Evolutionary conservation across 164 flowering plant genomes (phyloP).

Genomic region (Macadamia tetraphylla): DNA sequence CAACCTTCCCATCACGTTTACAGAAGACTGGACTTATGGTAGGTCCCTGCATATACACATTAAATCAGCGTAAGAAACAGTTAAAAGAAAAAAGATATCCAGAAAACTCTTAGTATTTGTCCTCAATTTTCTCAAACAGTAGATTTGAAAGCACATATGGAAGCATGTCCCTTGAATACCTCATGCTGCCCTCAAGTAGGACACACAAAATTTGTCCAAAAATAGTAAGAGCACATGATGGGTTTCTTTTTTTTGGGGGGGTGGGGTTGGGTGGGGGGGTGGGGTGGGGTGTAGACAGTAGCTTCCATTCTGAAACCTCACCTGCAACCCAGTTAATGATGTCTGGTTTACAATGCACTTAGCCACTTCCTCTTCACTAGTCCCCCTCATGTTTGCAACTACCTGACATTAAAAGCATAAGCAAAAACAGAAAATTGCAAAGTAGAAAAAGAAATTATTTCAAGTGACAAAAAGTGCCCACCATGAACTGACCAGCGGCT

Average conservation of each 20-base stretch:
- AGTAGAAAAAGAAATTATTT: neutral
- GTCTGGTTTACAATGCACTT: slow-evolving; percentile 67
- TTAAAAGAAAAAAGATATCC: neutral
- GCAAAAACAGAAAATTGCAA: slow-evolving; percentile 1
- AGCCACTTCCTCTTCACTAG: slow-evolving; percentile 86
- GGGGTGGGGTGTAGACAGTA: too few relatives aligned
- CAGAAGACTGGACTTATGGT: slow-evolving; percentile 66
- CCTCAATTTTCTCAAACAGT: too few relatives aligned
- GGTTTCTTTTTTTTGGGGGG: too few relatives aligned
- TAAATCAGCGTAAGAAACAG: neutral
- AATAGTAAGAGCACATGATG: too few relatives aligned
- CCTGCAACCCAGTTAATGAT: slow-evolving; percentile 89
- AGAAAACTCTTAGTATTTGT: neutral
- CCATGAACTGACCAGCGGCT: slow-evolving; percentile 87
- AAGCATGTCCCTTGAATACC: too few relatives aligned
- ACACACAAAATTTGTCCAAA: too few relatives aligned
- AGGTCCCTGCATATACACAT: slow-evolving; percentile 47
- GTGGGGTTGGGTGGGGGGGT: too few relatives aligned
- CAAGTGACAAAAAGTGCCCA: slow-evolving; percentile 23
- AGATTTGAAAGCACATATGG: too few relatives aligned
- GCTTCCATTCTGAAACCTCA: slow-evolving; percentile 12
- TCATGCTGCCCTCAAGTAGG: too few relatives aligned
- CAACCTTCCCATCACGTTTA: slow-evolving; percentile 45
- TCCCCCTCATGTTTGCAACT: slow-evolving; percentile 90
- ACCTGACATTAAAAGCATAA: slow-evolving; percentile 47